Percentiles rank a stretch among this genome's conserved stretches.
These are phyloP conservation scores for Ogataea neopini DNA, from an alignment of 805 yeast genomes.

Conservation along the genomic window DNA sequence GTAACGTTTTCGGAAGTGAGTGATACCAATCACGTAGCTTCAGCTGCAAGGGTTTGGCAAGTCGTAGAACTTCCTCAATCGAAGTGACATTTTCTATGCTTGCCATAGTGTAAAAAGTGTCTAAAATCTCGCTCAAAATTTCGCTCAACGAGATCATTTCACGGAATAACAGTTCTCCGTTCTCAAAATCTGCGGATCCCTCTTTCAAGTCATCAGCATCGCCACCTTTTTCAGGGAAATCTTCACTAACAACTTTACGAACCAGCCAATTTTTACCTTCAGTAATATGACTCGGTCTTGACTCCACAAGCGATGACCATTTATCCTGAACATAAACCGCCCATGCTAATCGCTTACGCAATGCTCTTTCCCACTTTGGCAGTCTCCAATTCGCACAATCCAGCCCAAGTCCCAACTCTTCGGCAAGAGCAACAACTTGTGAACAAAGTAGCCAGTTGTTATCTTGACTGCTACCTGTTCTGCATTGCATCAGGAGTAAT, in stretches of 20 bases:
- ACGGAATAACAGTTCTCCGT: constrained; percentile 69
- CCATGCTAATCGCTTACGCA: constrained; percentile 90
- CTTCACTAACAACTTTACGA: constrained; percentile 63
- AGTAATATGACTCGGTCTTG: constrained; percentile 80
- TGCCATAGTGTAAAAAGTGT: constrained; percentile 68
- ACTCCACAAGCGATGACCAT: constrained; percentile 81
- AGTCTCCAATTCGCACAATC: constrained; percentile 89
- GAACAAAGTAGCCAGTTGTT: constrained; percentile 86
- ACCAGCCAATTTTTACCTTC: constrained; percentile 81
- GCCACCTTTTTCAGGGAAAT: constrained; percentile 70
- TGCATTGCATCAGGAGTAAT: constrained; percentile 69
- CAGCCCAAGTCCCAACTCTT: constrained; percentile 87
- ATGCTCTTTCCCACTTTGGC: constrained; percentile 93
- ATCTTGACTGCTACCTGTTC: constrained; percentile 42
- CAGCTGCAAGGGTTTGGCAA: constrained; percentile 81
- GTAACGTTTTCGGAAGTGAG: constrained; percentile 62
- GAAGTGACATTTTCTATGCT: constrained; percentile 58
- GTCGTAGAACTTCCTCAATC: constrained; percentile 65
- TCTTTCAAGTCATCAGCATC: constrained; percentile 39
- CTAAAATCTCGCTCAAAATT: constrained; percentile 71
- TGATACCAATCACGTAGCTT: constrained; percentile 76
- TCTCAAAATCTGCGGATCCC: constrained; percentile 67
- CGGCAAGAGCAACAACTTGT: constrained; percentile 84
- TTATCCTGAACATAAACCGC: constrained; percentile 91
- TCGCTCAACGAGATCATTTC: constrained; percentile 65